Base-by-base conservation (phyloP, 192 early-diverging fungal species). In the Geranomyces michiganensis region DNA sequence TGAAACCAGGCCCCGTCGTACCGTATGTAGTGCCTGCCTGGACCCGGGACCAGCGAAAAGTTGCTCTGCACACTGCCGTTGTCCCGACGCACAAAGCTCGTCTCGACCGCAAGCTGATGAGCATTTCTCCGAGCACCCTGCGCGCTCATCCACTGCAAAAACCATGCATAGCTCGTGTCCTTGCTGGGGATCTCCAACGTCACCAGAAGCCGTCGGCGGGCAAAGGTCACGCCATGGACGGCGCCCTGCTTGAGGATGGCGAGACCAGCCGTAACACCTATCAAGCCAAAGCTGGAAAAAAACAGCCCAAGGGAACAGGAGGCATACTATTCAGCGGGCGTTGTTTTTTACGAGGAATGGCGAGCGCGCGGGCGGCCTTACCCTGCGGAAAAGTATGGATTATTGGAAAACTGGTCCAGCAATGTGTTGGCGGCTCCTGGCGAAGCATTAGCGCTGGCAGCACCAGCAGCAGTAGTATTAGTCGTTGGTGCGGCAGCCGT, bases 381-480 rank as follows among this genome's bases (percentile, higher is more conserved):
- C 81, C 96, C 96, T 3, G 94, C 96, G 12, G 96, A 94, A 70
- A 97, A 97, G 68, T 94, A 93, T 26, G 96, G 96, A 67, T 97
- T 97, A 41, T 83, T 62, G 4, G n/a, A n/a, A 31, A 74, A 62
- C n/a, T 15, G 30, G 22, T 61, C 73, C 21, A 62, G 19, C 41
- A 73, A 47, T 12, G 47, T 33, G 13, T 21, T 43, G 9, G 56
- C 36, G 7, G 47, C 26, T 5, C 49, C 66, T 32, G 66, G 19
- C 41, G 60, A 30, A 13, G 60, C 21, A 21, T 17, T n/a, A 32
- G 60, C 60, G 30, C 22, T 1, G 13, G 60, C 14, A 62, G 13
- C 36, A 41, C 5, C 36, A 41, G 36, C 36, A 41, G 36, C 36
- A 41, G 36, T 41, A 7, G 36, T 10, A 7, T 3, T 41, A 3